phyloP scores from a whole-genome alignment of 2,329 filamentous ascomycete species.

The Penicillium sclerotiorum region DNA sequence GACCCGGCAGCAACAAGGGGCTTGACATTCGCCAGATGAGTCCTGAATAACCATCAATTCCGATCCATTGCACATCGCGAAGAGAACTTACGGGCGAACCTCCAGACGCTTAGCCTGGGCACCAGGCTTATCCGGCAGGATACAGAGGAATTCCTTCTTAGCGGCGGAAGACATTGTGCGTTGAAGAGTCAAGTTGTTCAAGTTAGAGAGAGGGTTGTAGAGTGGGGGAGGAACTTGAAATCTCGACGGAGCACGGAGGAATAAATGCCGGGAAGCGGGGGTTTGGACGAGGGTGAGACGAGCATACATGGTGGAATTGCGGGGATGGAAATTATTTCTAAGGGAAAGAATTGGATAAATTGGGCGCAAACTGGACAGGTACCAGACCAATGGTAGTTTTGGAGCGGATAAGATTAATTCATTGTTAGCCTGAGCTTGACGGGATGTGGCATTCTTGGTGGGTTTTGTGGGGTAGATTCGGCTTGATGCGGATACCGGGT shows the following conservation, averaged over 20 bases:
- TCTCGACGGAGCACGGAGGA: slow-evolving; percentile 16
- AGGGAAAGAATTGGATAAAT: no score
- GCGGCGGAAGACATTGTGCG: slow-evolving; percentile 30
- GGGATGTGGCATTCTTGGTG: no score
- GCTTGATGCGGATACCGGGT: no score
- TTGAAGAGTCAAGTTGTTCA: slow-evolving; percentile 3
- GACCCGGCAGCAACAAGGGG: slow-evolving; percentile 57
- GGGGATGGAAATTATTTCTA: no score
- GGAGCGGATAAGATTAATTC: no score
- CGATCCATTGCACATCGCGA: background rate
- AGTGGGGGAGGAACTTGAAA: slow-evolving; percentile 2
- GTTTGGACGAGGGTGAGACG: slow-evolving; percentile 1
- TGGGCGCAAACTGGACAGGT: no score
- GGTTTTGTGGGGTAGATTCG: no score
- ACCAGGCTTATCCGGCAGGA: slow-evolving; percentile 68
- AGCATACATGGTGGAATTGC: slow-evolving; percentile 2
- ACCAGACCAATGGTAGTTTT: no score
- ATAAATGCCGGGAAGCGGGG: slow-evolving; percentile 24
- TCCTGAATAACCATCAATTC: slow-evolving; percentile 30
- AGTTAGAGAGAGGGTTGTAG: slow-evolving; percentile 4
- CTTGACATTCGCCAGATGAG: slow-evolving; percentile 62
- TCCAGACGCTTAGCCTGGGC: slow-evolving; percentile 63
- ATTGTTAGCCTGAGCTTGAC: no score
- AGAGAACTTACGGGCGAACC: slow-evolving; percentile 31
- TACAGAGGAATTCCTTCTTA: slow-evolving; percentile 68